phyloP scores from a whole-genome alignment of 73 alveolate genomes.

The Paramecium tetraurelia region DNA sequence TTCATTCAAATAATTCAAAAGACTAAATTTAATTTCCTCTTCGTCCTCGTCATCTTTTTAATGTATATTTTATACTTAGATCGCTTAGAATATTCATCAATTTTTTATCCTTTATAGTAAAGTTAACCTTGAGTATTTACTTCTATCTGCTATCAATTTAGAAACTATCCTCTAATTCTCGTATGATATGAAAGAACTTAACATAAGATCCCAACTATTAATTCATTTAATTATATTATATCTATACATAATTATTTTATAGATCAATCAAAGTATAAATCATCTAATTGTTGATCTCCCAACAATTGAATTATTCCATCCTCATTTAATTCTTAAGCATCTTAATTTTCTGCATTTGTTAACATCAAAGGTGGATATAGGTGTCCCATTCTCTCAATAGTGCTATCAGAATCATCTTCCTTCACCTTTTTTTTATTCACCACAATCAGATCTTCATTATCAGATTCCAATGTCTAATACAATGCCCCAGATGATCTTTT shows the following conservation, averaged over 20 bases:
- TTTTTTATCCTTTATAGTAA: background rate
- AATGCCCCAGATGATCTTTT: background rate
- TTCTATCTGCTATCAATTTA: constrained; percentile 18
- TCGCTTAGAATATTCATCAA: background rate
- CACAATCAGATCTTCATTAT: background rate
- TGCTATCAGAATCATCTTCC: constrained; percentile 25
- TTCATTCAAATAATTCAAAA: background rate
- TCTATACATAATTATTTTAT: background rate
- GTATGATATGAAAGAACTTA: background rate
- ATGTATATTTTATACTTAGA: background rate
- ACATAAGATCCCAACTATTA: background rate
- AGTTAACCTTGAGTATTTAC: background rate
- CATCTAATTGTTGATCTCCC: background rate
- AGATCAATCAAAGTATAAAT: constrained; percentile 12
- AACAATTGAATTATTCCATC: background rate
- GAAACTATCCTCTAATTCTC: background rate
- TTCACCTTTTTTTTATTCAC: background rate
- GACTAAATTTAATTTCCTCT: constrained; percentile 40
- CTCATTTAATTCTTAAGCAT: background rate
- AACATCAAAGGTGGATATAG: background rate
- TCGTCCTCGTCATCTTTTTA: background rate
- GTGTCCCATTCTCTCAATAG: background rate
- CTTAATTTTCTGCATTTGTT: background rate
- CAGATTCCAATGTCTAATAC: background rate
- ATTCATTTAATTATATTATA: background rate